A percentile compares a stretch with the other conserved stretches of the same genome.
phyloP scores from a whole-genome alignment of 2,329 filamentous ascomycete species.

The Neonectria magnoliae region DNA sequence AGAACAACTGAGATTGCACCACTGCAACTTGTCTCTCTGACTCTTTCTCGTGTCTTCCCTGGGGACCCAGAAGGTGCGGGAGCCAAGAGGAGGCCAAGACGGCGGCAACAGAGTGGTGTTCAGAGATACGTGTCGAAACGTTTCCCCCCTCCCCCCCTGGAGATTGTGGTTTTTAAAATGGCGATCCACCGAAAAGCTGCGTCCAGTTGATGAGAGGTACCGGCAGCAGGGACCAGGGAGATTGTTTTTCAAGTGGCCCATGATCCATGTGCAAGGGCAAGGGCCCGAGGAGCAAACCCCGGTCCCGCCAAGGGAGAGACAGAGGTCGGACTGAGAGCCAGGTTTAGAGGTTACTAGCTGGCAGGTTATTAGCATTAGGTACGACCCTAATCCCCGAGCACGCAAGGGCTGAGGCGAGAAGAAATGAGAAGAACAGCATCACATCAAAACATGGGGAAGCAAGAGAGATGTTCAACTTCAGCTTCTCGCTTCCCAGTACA shows the following conservation, averaged over 20 bases:
- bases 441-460: neutral
- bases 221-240: constrained; percentile 37
- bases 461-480: neutral
- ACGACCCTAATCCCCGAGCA: constrained; percentile 14
- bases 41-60: neutral
- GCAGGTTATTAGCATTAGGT: constrained; percentile 13
- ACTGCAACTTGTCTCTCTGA: constrained; percentile 14
- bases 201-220: constrained; percentile 35
- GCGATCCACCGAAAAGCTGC: constrained; percentile 36
- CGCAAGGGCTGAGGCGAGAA: constrained; percentile 5
- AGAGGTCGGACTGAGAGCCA: neutral
- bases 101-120: no score
- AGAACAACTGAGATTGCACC: neutral
- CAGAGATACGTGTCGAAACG: constrained; percentile 30
- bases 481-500: no score
- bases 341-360: constrained; percentile 4
- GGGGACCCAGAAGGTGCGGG: constrained; percentile 16
- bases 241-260: constrained; percentile 26
- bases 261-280: constrained; percentile 33
- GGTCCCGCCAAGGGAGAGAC: constrained; percentile 28
- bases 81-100: constrained; percentile 23
- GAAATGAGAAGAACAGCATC: neutral
- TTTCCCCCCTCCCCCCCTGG: constrained; percentile 31
- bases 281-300: constrained; percentile 32
- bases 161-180: constrained; percentile 37